Base-by-base conservation (phyloP, 805 yeast species). In the Candida maesae region DNA sequence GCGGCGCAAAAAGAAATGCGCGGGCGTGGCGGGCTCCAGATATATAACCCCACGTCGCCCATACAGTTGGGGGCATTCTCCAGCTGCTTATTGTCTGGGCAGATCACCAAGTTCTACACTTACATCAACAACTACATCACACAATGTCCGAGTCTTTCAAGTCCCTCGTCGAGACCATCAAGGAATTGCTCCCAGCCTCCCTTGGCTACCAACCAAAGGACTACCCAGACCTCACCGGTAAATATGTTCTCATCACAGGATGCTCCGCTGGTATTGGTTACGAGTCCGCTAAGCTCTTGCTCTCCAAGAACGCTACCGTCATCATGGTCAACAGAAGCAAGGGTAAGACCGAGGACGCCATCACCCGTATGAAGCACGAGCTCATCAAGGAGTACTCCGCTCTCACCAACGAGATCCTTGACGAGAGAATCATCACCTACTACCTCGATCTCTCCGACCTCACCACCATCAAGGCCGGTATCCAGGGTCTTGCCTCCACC, bases 371-470 rank as follows among this genome's bases (percentile, higher is more conserved):
- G 25, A 49, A 51, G 26, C 42, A 44, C 3, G 58, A 59, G 30
- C 34, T 40, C 16, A 34, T 58, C 6, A 51, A 59, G 23, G 39
- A 39, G 9, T 51, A 41, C 45, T 33, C 52, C 3, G 27, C 42
- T 4, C 24, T 46, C 3, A 18, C 35, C 0, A 32, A 31, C 2
- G 45, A 37, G 33, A 6, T 42, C 45, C 27, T 61, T 38, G 38
- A 49, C 41, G 43, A 48, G 14, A 44, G 52, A 29, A 46, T 60
- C 26, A 41, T 47, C 16, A 47, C 56, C 19, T 50, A 64, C 11
- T 47, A 49, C 14, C 50, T 58, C 12, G 71, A 68, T 49, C 56
- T 67, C 38, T 41, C 61, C 27, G 79, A 76, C 50, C 55, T 76
- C 42, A 41, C 61, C 5, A 61, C 71, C 3, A 57, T 74, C 38